Evolutionary conservation across 2,329 filamentous ascomycete genomes (phyloP).

Genomic region (Hymenoscyphus occultus): DNA sequence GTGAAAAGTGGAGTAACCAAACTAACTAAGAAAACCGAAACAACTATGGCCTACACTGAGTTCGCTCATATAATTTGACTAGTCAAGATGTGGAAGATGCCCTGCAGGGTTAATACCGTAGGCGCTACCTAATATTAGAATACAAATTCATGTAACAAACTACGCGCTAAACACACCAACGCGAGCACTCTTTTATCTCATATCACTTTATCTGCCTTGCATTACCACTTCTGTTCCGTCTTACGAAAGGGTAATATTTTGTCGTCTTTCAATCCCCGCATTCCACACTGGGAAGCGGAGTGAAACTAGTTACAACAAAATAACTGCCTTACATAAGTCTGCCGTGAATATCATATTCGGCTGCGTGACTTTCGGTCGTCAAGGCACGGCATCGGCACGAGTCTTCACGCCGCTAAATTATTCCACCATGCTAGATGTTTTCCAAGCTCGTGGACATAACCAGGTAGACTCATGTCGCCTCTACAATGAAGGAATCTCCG

Average conservation of each 20-base stretch:
- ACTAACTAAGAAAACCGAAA: too few species aligned
- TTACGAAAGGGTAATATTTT: neutral
- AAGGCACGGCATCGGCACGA: constrained; percentile 14
- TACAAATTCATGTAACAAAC: too few species aligned
- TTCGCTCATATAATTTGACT: too few species aligned
- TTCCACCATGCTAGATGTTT: constrained; percentile 59
- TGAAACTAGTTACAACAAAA: neutral
- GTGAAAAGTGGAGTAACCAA: too few species aligned
- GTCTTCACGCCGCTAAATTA: constrained; percentile 44
- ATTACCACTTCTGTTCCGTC: neutral
- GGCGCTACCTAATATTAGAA: too few species aligned
- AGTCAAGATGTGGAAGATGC: too few species aligned
- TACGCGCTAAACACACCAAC: too few species aligned
- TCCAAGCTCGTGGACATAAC: constrained; percentile 64
- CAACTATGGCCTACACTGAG: too few species aligned
- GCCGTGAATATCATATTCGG: constrained; percentile 18
- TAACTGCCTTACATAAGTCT: constrained; percentile 6
- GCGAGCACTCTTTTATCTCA: too few species aligned
- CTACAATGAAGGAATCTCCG: constrained; percentile 63
- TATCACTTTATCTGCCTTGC: too few species aligned
- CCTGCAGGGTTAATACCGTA: too few species aligned
- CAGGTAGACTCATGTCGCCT: constrained; percentile 67
- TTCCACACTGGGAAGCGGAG: neutral
- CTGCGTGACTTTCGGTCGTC: constrained; percentile 19
- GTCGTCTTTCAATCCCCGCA: neutral